Evolutionary conservation across 441 rosid genomes (phyloP), one percentile per base, ranked within the genome.

Genomic region (Isatis lusitanica): DNA sequence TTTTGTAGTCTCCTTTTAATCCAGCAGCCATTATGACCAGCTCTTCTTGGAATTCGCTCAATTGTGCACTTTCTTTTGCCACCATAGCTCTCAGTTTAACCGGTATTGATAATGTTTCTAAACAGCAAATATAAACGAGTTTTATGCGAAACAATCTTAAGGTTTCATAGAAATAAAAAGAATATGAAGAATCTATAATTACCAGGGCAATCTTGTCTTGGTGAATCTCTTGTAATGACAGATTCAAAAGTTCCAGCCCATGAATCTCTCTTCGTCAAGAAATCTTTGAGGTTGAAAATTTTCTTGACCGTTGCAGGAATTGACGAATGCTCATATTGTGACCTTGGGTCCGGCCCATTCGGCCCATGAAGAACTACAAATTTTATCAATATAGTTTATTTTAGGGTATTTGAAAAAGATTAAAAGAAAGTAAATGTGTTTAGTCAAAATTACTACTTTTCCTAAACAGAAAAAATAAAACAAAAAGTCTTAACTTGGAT

Each of bases 291-390:
- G 68, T 86, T 88, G 83, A 94, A 94, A 9, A 94, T 86, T 83
- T 84, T 92, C 44, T 94, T 89, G 6, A 94, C 82, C 2, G 97
- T 90, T 67, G 98, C 97, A 9, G 97, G 78, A 5, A 94, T 86
- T 9, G 98, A 94, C 5, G 98, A 94, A 68, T 94, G 97, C 82
- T 94, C 98, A 55, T 80, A 92, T 80, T 94, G 85, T 28, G 98
- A 94, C 1, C 80, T 85, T 12, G 85, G 84, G 16, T 81, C 43
- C 15, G 97, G 98, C 60, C 97, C 97, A 53, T 85, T 81, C 0
- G 97, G 95, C 68, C 81, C 82, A 62, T 94, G 98, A 18, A 82
- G 2, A 40, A 82, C 85, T 82, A 66, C 69, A 63, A 58, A 67
- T 44, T 33, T 40, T 8, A 26, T 58, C 26, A 52, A 15, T 21